A percentile compares a stretch with the other conserved stretches of the same genome.
Evolutionary conservation across 805 yeast species (phyloP).

Genomic region (Saccharomycopsis microspora): DNA sequence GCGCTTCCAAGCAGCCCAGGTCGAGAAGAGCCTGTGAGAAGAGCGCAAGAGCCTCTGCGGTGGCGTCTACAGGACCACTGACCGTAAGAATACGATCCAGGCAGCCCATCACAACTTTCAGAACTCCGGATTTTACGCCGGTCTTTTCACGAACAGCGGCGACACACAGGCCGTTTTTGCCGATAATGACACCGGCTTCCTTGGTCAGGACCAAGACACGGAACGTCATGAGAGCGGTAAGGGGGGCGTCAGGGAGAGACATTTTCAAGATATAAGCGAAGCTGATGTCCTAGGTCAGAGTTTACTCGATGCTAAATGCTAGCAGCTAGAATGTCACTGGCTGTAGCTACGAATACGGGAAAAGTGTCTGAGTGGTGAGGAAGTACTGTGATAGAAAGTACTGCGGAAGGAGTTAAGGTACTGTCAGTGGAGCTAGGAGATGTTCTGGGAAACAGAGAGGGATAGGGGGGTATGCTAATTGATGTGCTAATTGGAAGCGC

Average conservation of each 20-base stretch:
- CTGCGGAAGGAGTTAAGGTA: background rate
- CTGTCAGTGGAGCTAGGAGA: background rate
- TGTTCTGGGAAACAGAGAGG: background rate
- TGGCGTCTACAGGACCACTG: constrained; percentile 58
- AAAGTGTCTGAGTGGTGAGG: background rate
- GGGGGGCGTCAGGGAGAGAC: constrained; percentile 10
- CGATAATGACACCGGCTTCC: constrained; percentile 87
- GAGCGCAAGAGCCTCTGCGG: constrained; percentile 57
- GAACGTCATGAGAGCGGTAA: constrained; percentile 22
- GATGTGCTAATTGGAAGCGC: background rate
- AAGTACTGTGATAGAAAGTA: background rate
- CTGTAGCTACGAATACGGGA: background rate
- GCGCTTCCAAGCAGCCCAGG: constrained; percentile 17
- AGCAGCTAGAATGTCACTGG: constrained; percentile 1
- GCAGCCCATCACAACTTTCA: constrained; percentile 69
- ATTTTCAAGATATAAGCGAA: background rate
- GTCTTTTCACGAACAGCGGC: constrained; percentile 66
- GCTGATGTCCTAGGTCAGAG: background rate
- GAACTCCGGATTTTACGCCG: constrained; percentile 76
- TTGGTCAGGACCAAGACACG: constrained; percentile 66
- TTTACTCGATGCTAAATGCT: background rate
- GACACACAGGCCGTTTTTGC: constrained; percentile 72
- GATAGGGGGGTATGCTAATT: background rate
- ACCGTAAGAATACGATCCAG: constrained; percentile 76
- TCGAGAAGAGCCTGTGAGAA: constrained; percentile 57